These are phyloP conservation scores for Vicia faba DNA, from an alignment of 306 rosid species.

Conservation along the genomic window DNA sequence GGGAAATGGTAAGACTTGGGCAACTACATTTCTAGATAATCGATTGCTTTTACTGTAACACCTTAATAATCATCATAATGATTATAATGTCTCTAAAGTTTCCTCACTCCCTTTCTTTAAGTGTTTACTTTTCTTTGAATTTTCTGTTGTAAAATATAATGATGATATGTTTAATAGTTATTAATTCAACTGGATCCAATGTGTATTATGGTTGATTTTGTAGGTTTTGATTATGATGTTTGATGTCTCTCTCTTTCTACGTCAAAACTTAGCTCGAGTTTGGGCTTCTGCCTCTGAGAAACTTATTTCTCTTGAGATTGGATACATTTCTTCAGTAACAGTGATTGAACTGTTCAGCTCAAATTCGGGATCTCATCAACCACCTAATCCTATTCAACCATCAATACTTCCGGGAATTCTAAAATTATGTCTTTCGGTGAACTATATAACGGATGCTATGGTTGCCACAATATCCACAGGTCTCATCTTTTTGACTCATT, in stretches of 20 bases:
- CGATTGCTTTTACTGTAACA: neutral
- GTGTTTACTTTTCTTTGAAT: neutral
- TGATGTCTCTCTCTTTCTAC: slow-evolving; percentile 77
- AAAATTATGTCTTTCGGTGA: slow-evolving; percentile 82
- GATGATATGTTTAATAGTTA: slow-evolving; percentile 14
- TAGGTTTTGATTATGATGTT: slow-evolving; percentile 84
- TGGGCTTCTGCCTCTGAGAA: slow-evolving; percentile 87
- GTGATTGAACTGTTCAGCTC: slow-evolving; percentile 86
- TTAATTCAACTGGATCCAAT: slow-evolving; percentile 38
- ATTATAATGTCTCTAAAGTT: neutral
- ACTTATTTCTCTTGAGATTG: slow-evolving; percentile 83
- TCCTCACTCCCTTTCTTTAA: neutral
- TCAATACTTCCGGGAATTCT: slow-evolving; percentile 69
- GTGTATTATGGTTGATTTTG: slow-evolving; percentile 32
- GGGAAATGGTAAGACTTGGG: slow-evolving; percentile 8
- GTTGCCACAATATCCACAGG: slow-evolving; percentile 70
- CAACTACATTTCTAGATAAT: neutral
- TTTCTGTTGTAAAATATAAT: neutral
- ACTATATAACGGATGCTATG: slow-evolving; percentile 88
- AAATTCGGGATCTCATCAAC: slow-evolving; percentile 55
- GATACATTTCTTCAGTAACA: slow-evolving; percentile 75
- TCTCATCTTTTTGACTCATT: slow-evolving; percentile 65
- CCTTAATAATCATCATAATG: neutral
- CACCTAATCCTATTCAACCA: slow-evolving; percentile 51
- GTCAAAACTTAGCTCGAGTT: slow-evolving; percentile 66